A percentile compares a stretch with the other conserved stretches of the same genome.
phyloP scores from a whole-genome alignment of 2,329 filamentous ascomycete species.

The Aureobasidium sp. region DNA sequence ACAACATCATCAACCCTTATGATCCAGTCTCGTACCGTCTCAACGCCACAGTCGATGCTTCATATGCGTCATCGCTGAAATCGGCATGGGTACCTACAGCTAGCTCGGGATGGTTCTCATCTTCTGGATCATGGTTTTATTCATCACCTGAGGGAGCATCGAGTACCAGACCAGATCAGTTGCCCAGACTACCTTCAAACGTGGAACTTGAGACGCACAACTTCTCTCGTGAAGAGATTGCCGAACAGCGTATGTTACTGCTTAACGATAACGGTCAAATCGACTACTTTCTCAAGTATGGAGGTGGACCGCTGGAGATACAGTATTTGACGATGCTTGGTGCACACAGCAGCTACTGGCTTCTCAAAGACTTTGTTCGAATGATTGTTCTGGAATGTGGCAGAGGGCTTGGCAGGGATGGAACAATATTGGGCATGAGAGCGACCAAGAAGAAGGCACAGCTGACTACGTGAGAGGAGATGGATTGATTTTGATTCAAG shows the following conservation, averaged over 20 bases:
- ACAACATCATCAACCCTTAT: constrained; percentile 76
- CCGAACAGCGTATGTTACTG: constrained; percentile 76
- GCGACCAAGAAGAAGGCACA: constrained; percentile 42
- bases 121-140: constrained; percentile 9
- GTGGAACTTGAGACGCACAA: constrained; percentile 95
- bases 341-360: constrained; percentile 93
- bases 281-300: constrained; percentile 77
- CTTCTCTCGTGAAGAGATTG: constrained; percentile 84
- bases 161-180: constrained; percentile 20
- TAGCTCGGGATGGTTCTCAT: constrained; percentile 40
- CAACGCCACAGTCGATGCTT: constrained; percentile 78
- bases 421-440: constrained; percentile 44
- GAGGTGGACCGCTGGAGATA: constrained; percentile 80
- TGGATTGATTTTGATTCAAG: neutral
- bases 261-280: constrained; percentile 97
- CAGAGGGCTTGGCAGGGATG: constrained; percentile 57
- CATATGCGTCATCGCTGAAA: constrained; percentile 69
- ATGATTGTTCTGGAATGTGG: constrained; percentile 86
- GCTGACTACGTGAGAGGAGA: neutral
- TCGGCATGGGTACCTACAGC: constrained; percentile 70
- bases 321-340: constrained; percentile 97
- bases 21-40: constrained; percentile 84
- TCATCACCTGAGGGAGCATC: constrained; percentile 15
- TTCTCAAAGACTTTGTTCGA: constrained; percentile 75
- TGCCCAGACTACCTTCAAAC: constrained; percentile 36